Evolutionary conservation across 1,284 basidiomycete genomes (phyloP).

Genomic region (Ceratobasidium sp.): DNA sequence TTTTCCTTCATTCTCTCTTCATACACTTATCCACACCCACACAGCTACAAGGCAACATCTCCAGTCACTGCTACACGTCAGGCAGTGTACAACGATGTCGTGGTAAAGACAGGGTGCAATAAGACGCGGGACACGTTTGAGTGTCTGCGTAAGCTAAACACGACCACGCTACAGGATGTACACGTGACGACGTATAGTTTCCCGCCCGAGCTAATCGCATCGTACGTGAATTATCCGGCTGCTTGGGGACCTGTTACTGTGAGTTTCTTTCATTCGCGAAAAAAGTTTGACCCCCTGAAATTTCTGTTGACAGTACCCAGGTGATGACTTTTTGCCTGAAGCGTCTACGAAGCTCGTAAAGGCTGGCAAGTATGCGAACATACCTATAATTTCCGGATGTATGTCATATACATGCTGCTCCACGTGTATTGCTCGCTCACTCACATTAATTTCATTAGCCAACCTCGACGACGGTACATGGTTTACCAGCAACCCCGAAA

Average conservation of each 20-base stretch:
- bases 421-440: too few species aligned
- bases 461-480: constrained; percentile 34
- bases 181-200: constrained; percentile 22
- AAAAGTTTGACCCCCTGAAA: too few species aligned
- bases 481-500: constrained; percentile 9
- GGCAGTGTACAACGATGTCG: constrained; percentile 23
- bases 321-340: constrained; percentile 24
- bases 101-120: constrained; percentile 10
- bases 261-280: neutral
- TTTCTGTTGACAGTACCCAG: neutral
- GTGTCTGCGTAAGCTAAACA: constrained; percentile 18
- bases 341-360: constrained; percentile 4
- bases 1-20: neutral
- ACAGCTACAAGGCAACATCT: constrained; percentile 14
- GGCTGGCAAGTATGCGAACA: constrained; percentile 35
- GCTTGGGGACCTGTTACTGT: constrained; percentile 33
- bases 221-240: constrained; percentile 30
- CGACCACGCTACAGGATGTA: constrained; percentile 1
- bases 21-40: neutral
- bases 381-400: constrained; percentile 20
- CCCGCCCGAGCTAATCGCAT: neutral
- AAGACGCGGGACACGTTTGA: constrained; percentile 12
- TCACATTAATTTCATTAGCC: neutral
- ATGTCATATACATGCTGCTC: neutral
- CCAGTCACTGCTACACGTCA: constrained; percentile 19